Base-by-base conservation (phyloP, 257 asterid species). In the Cruciata laevipes region DNA sequence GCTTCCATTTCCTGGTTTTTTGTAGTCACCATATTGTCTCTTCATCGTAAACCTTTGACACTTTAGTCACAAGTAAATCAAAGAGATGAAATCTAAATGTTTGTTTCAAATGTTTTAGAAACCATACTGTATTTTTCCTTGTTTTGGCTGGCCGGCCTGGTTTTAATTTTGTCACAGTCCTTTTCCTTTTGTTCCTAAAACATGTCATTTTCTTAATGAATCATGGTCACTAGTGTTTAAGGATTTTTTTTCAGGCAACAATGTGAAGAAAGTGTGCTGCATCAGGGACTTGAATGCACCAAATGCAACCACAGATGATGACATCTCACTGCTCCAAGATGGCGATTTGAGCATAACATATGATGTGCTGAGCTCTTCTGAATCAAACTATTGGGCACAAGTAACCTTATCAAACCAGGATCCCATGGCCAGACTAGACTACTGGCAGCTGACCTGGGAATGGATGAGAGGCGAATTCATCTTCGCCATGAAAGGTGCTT, bases 401-500 rank as follows among this genome's bases (percentile, higher is more conserved):
- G 91, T 86, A 35, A 83, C 95, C 8, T 79, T 89, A 57, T 78
- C 89, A 5, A 89, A 85, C 33, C 77, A 79, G 76, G 66, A 86
- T 61, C 84, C 81, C 31, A 68, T 82, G 1, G 76, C 83, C 25
- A 84, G 95, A 9, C 68, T 89, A 21, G 86, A 86, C 13, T 64
- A 73, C 32, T 89, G 96, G 95, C 70, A 76, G 8, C 63, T 89
- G 31, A 83, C 75, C 56, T 89, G 86, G 85, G 92, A 89, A 18
- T 89, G 96, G 96, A 83, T 77, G 82, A 78, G 80, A 72, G 78
- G 78, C 13, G 96, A 89, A 67, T 89, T 89, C 79, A 89, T 89
- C 67, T 61, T 76, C 23, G 25, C 86, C 27, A 83, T 89, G 87
- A 71, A 73, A 61, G 96, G 96, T 1, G 90, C 96, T 24, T 78